phyloP scores from a whole-genome alignment of 2,329 filamentous ascomycete species.

The Emergomyces pasteurianus region DNA sequence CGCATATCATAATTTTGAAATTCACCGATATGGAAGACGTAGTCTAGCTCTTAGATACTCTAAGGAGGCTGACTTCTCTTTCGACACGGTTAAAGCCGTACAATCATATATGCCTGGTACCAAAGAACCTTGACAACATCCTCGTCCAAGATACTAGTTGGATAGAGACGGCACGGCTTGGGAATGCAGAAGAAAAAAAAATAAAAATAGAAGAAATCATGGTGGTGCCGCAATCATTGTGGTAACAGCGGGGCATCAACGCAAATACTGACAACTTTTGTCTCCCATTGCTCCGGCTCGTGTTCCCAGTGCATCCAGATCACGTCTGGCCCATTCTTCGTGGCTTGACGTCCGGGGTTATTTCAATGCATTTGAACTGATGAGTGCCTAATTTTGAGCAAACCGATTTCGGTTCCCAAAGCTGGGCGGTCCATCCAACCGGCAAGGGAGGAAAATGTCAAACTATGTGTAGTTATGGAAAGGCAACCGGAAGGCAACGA shows the following conservation, averaged over 20 bases:
- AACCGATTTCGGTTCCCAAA: not conserved
- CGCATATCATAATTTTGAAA: not conserved
- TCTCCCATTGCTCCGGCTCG: not conserved
- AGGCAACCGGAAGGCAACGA: conserved; percentile 4
- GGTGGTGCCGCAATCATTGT: not conserved
- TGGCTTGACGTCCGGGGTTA: not conserved
- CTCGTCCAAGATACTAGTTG: not conserved
- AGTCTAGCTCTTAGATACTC: not conserved
- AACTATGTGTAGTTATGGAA: not conserved
- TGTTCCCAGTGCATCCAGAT: not conserved
- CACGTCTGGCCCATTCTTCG: conserved; percentile 1
- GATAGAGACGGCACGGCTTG: not conserved
- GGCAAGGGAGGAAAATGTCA: not conserved
- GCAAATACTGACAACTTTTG: not conserved
- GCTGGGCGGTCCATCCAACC: not conserved
- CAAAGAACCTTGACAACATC: not conserved
- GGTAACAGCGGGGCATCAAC: not conserved
- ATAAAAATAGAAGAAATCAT: not conserved
- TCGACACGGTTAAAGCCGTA: not conserved
- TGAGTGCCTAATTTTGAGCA: not conserved
- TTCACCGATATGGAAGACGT: not conserved
- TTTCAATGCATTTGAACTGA: not conserved
- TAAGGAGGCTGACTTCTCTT: not conserved
- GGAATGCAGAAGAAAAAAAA: not conserved
- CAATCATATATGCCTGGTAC: not conserved